A percentile compares a stretch with the other conserved stretches of the same genome.
Conservation (phyloP, 169 alveolate species). For the Miamiensis avidus region DNA sequence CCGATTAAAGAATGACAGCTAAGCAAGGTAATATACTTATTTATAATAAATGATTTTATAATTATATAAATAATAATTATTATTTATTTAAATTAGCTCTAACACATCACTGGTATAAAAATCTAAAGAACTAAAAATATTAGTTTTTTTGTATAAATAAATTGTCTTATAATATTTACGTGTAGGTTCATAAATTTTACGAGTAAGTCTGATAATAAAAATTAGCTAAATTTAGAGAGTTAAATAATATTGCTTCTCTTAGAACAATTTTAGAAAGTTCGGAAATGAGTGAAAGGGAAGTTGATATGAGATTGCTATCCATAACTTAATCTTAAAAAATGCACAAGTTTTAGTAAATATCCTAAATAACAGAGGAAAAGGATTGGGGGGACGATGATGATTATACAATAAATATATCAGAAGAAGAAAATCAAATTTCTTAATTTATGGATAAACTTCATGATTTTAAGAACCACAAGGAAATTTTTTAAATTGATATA, state of each 20-base stretch:
- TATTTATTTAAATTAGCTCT: not conserved
- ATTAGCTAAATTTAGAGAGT: not conserved
- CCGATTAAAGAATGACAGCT: slow-evolving; percentile 1
- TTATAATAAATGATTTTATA: too few species aligned
- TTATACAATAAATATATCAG: not conserved
- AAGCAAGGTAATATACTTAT: not conserved
- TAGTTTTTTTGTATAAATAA: too few species aligned
- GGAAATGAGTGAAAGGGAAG: slow-evolving; percentile 17
- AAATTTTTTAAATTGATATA: too few species aligned
- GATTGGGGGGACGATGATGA: not conserved
- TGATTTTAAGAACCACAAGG: not conserved
- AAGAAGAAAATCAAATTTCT: not conserved
- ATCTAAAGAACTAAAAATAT: too few species aligned
- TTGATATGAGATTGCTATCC: not conserved
- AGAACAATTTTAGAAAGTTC: slow-evolving; percentile 18
- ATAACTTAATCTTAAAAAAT: not conserved
- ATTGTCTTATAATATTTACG: too few species aligned
- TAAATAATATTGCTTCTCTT: slow-evolving; percentile 2
- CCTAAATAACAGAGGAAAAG: not conserved
- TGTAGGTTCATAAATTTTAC: slow-evolving; percentile 32
- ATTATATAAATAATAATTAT: too few species aligned
- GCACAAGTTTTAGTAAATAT: too few species aligned
- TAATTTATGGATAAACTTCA: not conserved
- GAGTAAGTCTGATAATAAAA: slow-evolving; percentile 10
- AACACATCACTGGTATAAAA: slow-evolving; percentile 27